Evolutionary conservation across 441 rosid species (phyloP), one percentile per base, ranked within the genome.

Genomic region (Eutrema salsugineum): DNA sequence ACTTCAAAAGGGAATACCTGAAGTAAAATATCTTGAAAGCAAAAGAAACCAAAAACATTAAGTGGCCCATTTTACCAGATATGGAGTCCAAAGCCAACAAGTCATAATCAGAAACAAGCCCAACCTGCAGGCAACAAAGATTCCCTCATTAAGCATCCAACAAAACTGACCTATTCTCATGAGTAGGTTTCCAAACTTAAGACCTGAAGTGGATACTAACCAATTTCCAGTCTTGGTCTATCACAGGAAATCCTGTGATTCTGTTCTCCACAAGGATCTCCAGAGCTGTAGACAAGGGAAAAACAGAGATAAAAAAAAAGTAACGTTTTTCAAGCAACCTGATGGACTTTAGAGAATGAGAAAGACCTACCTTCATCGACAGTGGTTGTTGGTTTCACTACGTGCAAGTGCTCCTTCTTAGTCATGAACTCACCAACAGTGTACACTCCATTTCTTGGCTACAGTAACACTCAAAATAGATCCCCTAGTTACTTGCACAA

Each of bases 81-180:
- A 92, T 85, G 63, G 98, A 92, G 83, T 94, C 99, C 90, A 94
- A 76, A 27, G 94, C 97, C 75, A 94, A 68, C 82, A 92, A 84
- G 82, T 94, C 99, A 80, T 92, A 89, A 81, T 90, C 98, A 17
- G 99, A 94, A 77, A 90, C 96, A 72, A 92, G 89, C 76, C 99
- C 98, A 79, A 92, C 97, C 99, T 92, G 85, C 82, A 84, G 3
- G 66, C 67, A 75, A 65, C 55, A 71, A 38, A 46, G 40, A 60
- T 19, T 70, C 59, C 68, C 17, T 63, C 61, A 58, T 50, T 50
- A 43, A 74, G 27, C 24, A 65, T 63, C 59, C 53, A n/a, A 53
- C 59, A 40, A 12, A 40, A 35, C 27, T 27, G 32, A 44, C 27
- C 11, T 22, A 39, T 62, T 28, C 24, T 28, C 54, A 47, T 11